Conservation (phyloP, 805 yeast genomes). For the Lipomyces orientalis region DNA sequence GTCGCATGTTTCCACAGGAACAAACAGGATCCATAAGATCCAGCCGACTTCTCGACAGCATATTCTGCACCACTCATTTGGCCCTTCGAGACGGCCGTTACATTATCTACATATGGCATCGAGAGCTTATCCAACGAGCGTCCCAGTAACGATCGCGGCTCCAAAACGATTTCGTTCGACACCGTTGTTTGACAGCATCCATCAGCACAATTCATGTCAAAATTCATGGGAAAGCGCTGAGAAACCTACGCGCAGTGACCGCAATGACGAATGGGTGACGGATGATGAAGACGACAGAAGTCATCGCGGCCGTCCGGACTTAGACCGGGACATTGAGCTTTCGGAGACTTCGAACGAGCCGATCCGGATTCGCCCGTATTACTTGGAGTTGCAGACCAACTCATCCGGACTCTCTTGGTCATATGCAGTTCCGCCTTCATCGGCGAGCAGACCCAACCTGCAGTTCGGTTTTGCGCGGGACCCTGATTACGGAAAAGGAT, state of each 20-base stretch:
- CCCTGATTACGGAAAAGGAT: background rate
- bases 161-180: background rate
- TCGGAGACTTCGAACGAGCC: constrained; percentile 12
- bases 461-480: background rate
- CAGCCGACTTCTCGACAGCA: background rate
- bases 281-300: background rate
- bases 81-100: background rate
- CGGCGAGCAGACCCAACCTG: background rate
- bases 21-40: background rate
- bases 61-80: background rate
- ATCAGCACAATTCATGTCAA: background rate
- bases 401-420: background rate
- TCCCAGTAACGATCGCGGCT: background rate
- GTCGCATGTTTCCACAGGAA: background rate
- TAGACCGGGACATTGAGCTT: background rate
- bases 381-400: background rate
- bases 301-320: background rate
- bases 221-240: background rate
- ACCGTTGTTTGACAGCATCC: background rate
- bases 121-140: background rate
- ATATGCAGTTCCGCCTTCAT: background rate
- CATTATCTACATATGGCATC: background rate
- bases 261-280: constrained; percentile 6
- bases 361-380: background rate
- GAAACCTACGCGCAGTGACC: background rate